These are phyloP conservation scores for Pythium dissimile DNA, from an alignment of 352 stramenopile species.

Conservation along the genomic window DNA sequence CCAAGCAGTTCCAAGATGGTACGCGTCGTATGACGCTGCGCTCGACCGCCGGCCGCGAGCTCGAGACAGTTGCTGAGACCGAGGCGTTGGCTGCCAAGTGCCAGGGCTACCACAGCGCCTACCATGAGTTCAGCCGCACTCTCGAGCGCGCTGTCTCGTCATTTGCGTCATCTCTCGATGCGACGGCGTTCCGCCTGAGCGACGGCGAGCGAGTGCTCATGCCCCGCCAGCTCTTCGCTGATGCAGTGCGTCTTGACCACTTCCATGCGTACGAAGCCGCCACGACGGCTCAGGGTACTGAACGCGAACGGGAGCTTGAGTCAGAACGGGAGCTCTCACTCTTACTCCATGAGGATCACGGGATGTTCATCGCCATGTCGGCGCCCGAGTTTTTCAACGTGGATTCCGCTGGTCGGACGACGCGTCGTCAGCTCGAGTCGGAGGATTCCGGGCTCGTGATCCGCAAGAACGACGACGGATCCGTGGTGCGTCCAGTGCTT, in stretches of 20 bases:
- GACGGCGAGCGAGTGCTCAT: conserved; percentile 33
- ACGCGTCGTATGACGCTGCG: conserved; percentile 47
- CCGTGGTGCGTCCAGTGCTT: conserved; percentile 37
- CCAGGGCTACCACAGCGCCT: conserved; percentile 33
- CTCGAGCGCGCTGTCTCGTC: conserved; percentile 38
- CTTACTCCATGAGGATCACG: conserved; percentile 52
- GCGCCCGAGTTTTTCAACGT: conserved; percentile 47
- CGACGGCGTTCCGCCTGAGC: conserved; percentile 32
- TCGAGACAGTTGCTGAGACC: conserved; percentile 20
- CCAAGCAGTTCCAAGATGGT: conserved; percentile 47
- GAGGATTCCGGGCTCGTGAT: conserved; percentile 48
- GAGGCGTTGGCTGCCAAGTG: conserved; percentile 22
- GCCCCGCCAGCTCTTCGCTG: conserved; percentile 34
- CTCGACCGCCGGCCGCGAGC: conserved; percentile 35
- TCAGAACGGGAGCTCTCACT: conserved; percentile 38
- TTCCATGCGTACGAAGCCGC: conserved; percentile 60
- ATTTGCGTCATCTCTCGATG: conserved; percentile 35
- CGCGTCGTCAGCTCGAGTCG: conserved; percentile 21
- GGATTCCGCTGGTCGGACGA: conserved; percentile 13
- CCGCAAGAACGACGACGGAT: conserved; percentile 19
- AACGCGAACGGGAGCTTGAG: too few relatives aligned
- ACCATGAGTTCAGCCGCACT: conserved; percentile 38
- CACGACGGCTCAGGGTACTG: neutral
- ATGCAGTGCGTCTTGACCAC: conserved; percentile 52
- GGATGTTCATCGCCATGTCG: conserved; percentile 51